Evolutionary conservation across 2,329 filamentous ascomycete genomes (phyloP), one percentile per base, ranked within the genome.

Genomic region (Elsinoe perseae): DNA sequence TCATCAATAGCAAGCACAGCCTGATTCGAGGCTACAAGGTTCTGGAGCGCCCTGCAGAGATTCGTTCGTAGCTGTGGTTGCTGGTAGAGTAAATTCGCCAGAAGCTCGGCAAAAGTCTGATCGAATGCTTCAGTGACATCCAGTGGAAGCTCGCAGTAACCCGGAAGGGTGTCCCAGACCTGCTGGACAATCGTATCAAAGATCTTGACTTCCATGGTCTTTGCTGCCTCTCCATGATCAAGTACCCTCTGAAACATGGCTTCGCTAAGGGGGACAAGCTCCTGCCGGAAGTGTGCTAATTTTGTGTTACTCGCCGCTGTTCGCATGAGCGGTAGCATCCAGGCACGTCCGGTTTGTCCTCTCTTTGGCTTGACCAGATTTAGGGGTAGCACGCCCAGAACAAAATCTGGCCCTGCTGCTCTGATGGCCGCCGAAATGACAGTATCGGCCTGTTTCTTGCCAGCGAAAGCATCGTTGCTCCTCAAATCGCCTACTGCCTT

Each of bases 161-260:
- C 93, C 0, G 93, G 92, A 14, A 98, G 79, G 53, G 87, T 85
- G 0, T 89, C 89, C 93, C 93, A 98, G 40, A 92, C 91, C 68
- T 98, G 93, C 63, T 95, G 87, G 7, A 98, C 89, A 3, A 98
- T 77, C 0, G 93, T 97, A 73, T 98, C 92, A 68, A 93, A 98
- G 58, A 98, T 95, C 77, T 98, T 98, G 67, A 93, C 81, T 69
- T 97, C 90, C 80, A 95, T 91, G 0, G 89, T 93, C 77, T 95
- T 96, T 67, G 92, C 87, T 12, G 82, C 83, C 20, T 81, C 76
- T 12, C 87, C 88, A 64, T 95, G 87, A 60, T 95, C 86, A 46
- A 95, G 75, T 4, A 97, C 87, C 62, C 82, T 84, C 69, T 97
- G 89, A 70, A 92, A 96, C 77, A 98, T 87, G 50, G 81, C 74